Evolutionary conservation across 257 asterid genomes (phyloP), one percentile per base, ranked within the genome.

Genomic region (Catharanthus roseus): DNA sequence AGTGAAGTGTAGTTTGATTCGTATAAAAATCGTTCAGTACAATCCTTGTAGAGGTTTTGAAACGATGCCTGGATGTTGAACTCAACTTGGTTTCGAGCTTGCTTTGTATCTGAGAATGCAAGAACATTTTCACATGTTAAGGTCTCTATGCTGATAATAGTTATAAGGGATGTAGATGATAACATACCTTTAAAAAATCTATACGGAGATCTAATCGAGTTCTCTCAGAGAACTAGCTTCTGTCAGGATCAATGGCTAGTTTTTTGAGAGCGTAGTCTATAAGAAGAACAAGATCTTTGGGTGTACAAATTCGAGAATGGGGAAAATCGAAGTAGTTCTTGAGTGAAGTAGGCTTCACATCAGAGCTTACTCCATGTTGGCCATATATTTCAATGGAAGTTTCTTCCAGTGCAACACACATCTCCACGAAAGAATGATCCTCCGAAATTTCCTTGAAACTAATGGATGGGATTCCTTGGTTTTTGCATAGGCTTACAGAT

Each of bases 281-380:
- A 31, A 93, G 83, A 19, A 75, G 57, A 74, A 82, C 79, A 39
- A 93, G 89, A 64, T 83, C 85, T 64, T 79, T 85, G 42, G 91
- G 88, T 74, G 53, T 81, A 81, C 80, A 53, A 70, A 87, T 76
- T 51, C 54, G 78, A 41, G 83, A 70, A 74, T 75, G 41, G 61
- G 74, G 49, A 47, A 64, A 70, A 63, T 71, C 68, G 49, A 77
- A 39, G 69, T 70, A 75, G 39, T 64, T 63, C 45, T 70, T 12
- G 42, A 41, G 21, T 34, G 16, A 41, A 29, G 72, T 3, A 49
- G 72, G 72, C 65, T 65, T 36, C 1, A 44, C 54, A 24, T 58
- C 33, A 69, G 71, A 41, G 68, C 47, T 71, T 34, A 12, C 56
- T 73, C 77, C 81, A 28, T 65, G 63, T 36, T 53, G 62, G 53